These are phyloP conservation scores for Cladobotryum protrusum DNA, from an alignment of 2,329 filamentous ascomycete species.

Conservation along the genomic window DNA sequence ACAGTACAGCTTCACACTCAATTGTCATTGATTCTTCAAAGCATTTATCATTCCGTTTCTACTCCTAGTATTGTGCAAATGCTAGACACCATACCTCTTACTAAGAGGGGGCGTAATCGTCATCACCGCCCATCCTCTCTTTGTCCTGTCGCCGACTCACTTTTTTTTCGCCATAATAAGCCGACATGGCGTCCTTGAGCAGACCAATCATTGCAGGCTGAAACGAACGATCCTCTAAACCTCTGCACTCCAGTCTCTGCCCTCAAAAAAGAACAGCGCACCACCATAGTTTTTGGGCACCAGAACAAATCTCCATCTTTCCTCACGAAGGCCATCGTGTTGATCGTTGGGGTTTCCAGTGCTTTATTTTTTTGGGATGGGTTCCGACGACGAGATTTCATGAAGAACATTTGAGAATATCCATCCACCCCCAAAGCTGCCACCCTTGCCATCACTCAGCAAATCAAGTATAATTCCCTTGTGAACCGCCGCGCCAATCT, in stretches of 20 bases:
- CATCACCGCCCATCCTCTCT: constrained; percentile 12
- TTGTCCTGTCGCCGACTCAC: constrained; percentile 12
- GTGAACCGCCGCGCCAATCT: constrained; percentile 49
- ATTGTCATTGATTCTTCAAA: constrained; percentile 17
- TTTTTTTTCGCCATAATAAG: constrained; percentile 9
- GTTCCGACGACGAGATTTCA: constrained; percentile 27
- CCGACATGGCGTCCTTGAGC: constrained; percentile 14
- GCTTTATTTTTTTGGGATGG: constrained; percentile 29
- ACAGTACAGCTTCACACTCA: neutral
- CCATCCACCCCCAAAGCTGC: constrained; percentile 28
- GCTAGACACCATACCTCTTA: constrained; percentile 26
- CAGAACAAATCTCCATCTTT: constrained; percentile 6
- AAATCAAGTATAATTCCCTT: constrained; percentile 45
- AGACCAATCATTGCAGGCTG: constrained; percentile 6
- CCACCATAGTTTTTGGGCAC: constrained; percentile 5
- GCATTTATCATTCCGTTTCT: constrained; percentile 31
- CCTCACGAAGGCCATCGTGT: constrained; percentile 12
- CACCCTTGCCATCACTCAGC: constrained; percentile 40
- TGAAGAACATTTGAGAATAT: constrained; percentile 29
- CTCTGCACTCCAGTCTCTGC: neutral
- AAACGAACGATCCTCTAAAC: neutral
- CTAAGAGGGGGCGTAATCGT: constrained; percentile 21
- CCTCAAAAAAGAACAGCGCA: constrained; percentile 4
- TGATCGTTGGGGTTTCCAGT: constrained; percentile 23
- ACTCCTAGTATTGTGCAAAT: constrained; percentile 30